Conservation (phyloP, 169 alveolate species). For the Plasmodium cynomolgi region DNA sequence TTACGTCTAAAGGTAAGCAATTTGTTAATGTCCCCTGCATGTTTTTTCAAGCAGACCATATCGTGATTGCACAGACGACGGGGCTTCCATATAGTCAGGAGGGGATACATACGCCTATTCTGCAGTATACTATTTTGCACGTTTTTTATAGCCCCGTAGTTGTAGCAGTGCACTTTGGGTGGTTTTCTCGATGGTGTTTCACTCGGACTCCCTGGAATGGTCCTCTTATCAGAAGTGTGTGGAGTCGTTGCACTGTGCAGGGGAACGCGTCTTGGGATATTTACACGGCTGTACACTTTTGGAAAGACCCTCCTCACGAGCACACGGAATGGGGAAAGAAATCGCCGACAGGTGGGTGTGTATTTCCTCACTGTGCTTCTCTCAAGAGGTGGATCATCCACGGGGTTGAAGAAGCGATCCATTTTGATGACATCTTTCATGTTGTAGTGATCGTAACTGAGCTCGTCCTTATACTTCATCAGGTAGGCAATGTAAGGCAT, state of each 20-base stretch:
- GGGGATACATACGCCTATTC: background rate
- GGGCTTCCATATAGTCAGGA: background rate
- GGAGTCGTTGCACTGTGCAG: background rate
- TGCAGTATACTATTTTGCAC: background rate
- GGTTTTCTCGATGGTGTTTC: background rate
- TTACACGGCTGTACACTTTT: background rate
- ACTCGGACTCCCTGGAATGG: background rate
- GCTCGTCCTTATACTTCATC: background rate
- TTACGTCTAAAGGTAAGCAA: background rate
- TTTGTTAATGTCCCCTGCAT: background rate
- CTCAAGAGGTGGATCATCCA: background rate
- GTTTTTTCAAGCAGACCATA: conserved; percentile 14
- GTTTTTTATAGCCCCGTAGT: background rate
- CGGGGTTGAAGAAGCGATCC: background rate
- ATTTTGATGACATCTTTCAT: background rate
- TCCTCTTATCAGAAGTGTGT: background rate
- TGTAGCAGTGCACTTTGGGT: background rate
- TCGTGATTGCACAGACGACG: background rate
- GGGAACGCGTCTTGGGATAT: background rate
- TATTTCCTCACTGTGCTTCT: background rate
- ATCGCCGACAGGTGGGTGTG: background rate
- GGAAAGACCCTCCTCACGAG: background rate
- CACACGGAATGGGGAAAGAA: background rate
- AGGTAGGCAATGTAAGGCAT: background rate
- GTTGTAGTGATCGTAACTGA: conserved; percentile 1